Evolutionary conservation across 2,329 filamentous ascomycete genomes (phyloP), one percentile per base, ranked within the genome.

Genomic region (Colletotrichum ledebouriae): DNA sequence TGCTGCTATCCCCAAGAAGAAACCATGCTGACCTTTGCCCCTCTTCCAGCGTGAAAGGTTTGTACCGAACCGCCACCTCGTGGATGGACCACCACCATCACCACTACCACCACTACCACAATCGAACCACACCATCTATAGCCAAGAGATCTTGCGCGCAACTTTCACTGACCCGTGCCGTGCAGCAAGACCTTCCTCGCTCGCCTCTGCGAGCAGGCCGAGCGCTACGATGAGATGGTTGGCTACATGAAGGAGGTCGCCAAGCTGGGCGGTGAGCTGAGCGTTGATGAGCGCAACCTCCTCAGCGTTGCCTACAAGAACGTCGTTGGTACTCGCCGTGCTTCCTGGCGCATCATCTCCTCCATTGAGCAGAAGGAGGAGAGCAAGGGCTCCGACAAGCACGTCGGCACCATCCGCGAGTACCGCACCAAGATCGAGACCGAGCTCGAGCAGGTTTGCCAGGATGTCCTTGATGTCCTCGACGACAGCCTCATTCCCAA

Each of bases 171-270:
- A 71, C 60, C 47, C 33, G 53, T 62, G 13, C 56, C 39, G 7
- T 58, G 81, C 82, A 97, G 94, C 92, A 98, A 98, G 92, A 98
- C 96, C 81, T 98, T 98, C 90, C 94, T 98, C 84, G 96, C 96
- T 84, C 92, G 96, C 87, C 94, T 99, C 82, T 98, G 96, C 89
- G 96, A 98, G 93, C 96, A 99, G 91, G 96, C 96, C 82, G 96
- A 98, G 90, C 95, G 95, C 82, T 99, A 99, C 86, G 95, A 99
- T 95, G 96, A 98, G 87, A 98, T 98, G 95, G 95, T 98, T 77
- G 94, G 91, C 81, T 98, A 95, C 88, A 98, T 98, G 96, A 98
- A 98, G 93, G 94, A 98, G 92, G 95, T 98, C 78, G 95, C 95
- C 84, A 97, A 97, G 86, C 82, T 91, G 76, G 89, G 87, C 75